These are phyloP conservation scores for Suhomyces coccinellae DNA, from an alignment of 1,139 yeast genomes.

Conservation along the genomic window DNA sequence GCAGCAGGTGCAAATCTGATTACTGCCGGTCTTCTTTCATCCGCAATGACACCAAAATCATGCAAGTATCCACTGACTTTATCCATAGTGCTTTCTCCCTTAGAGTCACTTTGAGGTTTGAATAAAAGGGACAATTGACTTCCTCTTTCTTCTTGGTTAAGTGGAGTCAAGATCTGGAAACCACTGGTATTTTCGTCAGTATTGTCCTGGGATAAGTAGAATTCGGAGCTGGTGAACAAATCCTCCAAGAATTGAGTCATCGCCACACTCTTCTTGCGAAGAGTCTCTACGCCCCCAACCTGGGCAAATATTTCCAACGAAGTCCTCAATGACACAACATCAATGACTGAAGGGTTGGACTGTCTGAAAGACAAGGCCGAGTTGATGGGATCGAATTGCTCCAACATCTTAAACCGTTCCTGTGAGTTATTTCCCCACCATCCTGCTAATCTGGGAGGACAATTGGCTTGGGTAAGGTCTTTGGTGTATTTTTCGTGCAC, in stretches of 20 bases:
- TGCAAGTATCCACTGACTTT: conserved; percentile 51
- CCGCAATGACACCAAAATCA: conserved; percentile 69
- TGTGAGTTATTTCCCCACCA: conserved; percentile 92
- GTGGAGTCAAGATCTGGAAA: conserved; percentile 76
- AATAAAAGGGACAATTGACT: conserved; percentile 78
- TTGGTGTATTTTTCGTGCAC: conserved; percentile 58
- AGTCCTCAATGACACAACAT: conserved; percentile 68
- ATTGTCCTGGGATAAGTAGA: conserved; percentile 37
- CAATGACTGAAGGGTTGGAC: conserved; percentile 89
- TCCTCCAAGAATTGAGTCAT: conserved; percentile 60
- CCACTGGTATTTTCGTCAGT: conserved; percentile 32
- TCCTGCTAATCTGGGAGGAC: conserved; percentile 77
- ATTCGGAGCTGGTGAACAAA: conserved; percentile 44
- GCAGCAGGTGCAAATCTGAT: conserved; percentile 84
- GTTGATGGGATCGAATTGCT: conserved; percentile 71
- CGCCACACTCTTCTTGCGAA: conserved; percentile 57
- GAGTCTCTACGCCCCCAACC: conserved; percentile 62
- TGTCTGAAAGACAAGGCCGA: conserved; percentile 88
- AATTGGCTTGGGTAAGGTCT: conserved; percentile 30
- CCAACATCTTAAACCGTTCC: conserved; percentile 78
- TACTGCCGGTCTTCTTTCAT: conserved; percentile 87
- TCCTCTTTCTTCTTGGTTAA: conserved; percentile 59
- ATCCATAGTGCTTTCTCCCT: conserved; percentile 57
- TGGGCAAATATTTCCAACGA: conserved; percentile 61
- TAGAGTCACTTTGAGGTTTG: conserved; percentile 47